These are phyloP conservation scores for Pythium chondricola DNA, from an alignment of 352 stramenopile genomes.

Conservation along the genomic window DNA sequence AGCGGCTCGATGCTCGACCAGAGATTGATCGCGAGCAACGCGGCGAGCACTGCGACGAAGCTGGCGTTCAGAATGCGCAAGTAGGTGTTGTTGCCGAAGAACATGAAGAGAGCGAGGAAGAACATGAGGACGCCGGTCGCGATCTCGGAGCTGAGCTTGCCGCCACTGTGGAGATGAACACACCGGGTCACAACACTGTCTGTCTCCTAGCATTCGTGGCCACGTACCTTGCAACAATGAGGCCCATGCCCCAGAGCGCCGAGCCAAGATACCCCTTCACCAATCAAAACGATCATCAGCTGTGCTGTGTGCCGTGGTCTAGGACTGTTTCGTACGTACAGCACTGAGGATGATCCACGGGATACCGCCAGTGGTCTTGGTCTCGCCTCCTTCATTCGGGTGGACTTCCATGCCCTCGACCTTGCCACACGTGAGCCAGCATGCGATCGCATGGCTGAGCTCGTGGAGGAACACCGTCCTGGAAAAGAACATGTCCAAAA, in stretches of 20 bases:
- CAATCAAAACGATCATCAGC: background rate
- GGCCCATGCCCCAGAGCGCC: constrained; percentile 79
- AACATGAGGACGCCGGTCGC: constrained; percentile 78
- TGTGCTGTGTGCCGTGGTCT: constrained; percentile 15
- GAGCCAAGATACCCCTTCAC: constrained; percentile 86
- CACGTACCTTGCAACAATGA: constrained; percentile 80
- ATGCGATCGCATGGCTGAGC: constrained; percentile 72
- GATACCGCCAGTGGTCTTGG: constrained; percentile 43
- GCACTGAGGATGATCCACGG: constrained; percentile 38
- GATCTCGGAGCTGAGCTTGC: constrained; percentile 48
- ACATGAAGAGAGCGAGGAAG: constrained; percentile 80
- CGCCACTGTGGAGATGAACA: constrained; percentile 26
- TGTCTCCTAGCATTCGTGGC: no score
- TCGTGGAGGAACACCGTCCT: constrained; percentile 88
- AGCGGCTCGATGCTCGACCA: constrained; percentile 52
- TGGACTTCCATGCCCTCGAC: constrained; percentile 88
- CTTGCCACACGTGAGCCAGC: constrained; percentile 81
- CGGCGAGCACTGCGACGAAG: constrained; percentile 75
- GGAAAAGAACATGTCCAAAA: constrained; percentile 1
- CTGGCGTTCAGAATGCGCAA: constrained; percentile 71
- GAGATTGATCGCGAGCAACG: constrained; percentile 63
- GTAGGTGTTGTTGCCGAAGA: constrained; percentile 80
- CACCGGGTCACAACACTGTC: no score
- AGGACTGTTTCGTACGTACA: no score
- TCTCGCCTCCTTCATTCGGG: constrained; percentile 83